Evolutionary conservation across 768 basidiomycete species (phyloP).

Genomic region (Imleria badia): DNA sequence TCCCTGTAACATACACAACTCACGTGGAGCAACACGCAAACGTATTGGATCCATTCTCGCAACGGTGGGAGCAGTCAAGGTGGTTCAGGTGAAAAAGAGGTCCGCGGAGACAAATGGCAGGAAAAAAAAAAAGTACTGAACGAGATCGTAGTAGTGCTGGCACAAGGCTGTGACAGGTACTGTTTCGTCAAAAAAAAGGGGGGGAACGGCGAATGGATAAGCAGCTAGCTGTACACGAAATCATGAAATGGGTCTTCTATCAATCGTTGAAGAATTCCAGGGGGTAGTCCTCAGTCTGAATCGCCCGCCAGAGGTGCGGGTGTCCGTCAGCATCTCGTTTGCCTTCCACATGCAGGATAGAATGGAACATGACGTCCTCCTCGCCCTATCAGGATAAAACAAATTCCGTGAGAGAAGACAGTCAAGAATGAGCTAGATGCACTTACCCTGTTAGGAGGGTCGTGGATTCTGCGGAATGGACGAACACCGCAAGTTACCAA

Average conservation of each 20-base stretch:
- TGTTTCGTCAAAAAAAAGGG: slow-evolving; percentile 15
- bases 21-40: neutral
- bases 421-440: neutral
- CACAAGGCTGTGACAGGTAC: slow-evolving; percentile 16
- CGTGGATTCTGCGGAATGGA: slow-evolving; percentile 57
- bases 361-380: slow-evolving; percentile 70
- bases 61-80: slow-evolving; percentile 10
- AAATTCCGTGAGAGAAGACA: slow-evolving; percentile 4
- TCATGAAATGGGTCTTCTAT: neutral
- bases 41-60: slow-evolving; percentile 6
- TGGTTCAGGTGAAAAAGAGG: neutral
- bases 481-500: neutral
- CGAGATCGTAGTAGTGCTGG: slow-evolving; percentile 6
- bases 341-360: slow-evolving; percentile 62
- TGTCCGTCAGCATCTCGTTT: slow-evolving; percentile 44
- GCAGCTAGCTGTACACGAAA: neutral
- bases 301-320: slow-evolving; percentile 60
- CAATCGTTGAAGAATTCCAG: slow-evolving; percentile 38
- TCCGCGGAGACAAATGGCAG: slow-evolving; percentile 9
- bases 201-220: neutral
- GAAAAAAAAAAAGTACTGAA: neutral
- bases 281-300: slow-evolving; percentile 57
- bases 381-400: slow-evolving; percentile 45
- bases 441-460: slow-evolving; percentile 68
- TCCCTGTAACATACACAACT: neutral